Conservation (phyloP, 768 basidiomycete genomes). For the Tricholoma saponaceum region DNA sequence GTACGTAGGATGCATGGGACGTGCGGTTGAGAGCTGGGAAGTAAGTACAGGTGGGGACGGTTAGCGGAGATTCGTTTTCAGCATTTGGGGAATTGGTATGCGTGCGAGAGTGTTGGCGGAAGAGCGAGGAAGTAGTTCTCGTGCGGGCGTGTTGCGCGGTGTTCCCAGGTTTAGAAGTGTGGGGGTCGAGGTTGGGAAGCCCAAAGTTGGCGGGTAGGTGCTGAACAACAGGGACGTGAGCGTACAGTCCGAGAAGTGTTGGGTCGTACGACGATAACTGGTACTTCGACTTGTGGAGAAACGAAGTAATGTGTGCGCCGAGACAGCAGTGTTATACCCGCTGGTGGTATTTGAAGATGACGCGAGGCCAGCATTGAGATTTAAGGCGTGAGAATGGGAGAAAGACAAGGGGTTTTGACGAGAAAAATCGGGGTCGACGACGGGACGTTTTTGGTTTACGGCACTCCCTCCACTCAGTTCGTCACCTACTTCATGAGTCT, state of each 20-base stretch:
- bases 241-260: slow-evolving; percentile 63
- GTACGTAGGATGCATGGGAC: slow-evolving; percentile 33
- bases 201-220: neutral
- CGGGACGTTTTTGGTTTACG: neutral
- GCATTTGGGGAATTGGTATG: neutral
- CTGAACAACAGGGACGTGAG: slow-evolving; percentile 7
- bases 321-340: slow-evolving; percentile 5
- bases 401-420: neutral
- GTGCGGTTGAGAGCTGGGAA: slow-evolving; percentile 29
- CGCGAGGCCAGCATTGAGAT: neutral
- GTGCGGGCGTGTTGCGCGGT: slow-evolving; percentile 4
- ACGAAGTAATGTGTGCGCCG: slow-evolving; percentile 47
- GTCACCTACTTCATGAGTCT: neutral
- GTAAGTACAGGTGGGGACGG: neutral
- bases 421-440: neutral
- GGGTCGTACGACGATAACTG: slow-evolving; percentile 54
- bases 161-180: neutral
- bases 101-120: neutral
- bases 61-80: neutral
- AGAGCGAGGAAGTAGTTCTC: slow-evolving; percentile 8
- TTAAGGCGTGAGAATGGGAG: neutral
- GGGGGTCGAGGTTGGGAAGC: neutral
- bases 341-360: slow-evolving; percentile 3
- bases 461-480: neutral
- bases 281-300: slow-evolving; percentile 74